A percentile compares a stretch with the other conserved stretches of the same genome.
phyloP scores from a whole-genome alignment of 176 grass and related monocot species.

The Oryza punctata region DNA sequence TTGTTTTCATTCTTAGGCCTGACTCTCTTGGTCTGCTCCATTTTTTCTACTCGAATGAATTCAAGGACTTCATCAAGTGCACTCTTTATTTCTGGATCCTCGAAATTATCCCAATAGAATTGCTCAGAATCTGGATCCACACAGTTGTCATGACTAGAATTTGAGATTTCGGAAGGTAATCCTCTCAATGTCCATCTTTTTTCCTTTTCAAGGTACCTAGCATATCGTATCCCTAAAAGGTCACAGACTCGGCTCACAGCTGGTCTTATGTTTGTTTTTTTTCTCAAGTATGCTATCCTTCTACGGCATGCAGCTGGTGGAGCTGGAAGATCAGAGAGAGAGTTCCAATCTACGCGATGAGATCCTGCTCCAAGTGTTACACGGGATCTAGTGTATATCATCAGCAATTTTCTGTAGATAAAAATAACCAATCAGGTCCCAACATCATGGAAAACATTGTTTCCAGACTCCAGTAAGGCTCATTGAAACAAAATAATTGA shows the following conservation, averaged over 20 bases:
- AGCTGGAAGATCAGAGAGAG: constrained; percentile 84
- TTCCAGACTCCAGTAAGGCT: constrained; percentile 29
- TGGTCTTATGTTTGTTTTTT: constrained; percentile 65
- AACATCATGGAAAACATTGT: constrained; percentile 19
- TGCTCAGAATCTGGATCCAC: constrained; percentile 43
- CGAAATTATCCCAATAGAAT: constrained; percentile 81
- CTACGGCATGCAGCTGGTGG: constrained; percentile 66
- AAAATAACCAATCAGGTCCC: constrained; percentile 23
- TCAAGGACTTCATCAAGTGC: constrained; percentile 83
- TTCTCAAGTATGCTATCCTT: constrained; percentile 77
- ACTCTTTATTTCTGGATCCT: constrained; percentile 75
- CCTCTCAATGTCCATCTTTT: constrained; percentile 46
- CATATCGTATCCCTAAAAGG: constrained; percentile 71
- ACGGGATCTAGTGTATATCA: constrained; percentile 74
- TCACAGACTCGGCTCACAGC: constrained; percentile 68
- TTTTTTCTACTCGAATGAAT: constrained; percentile 67
- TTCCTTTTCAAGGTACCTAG: constrained; percentile 52
- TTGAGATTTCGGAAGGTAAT: constrained; percentile 39
- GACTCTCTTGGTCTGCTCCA: constrained; percentile 60
- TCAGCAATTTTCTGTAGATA: constrained; percentile 72
- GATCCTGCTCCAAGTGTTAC: constrained; percentile 72
- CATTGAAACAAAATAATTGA: constrained; percentile 22
- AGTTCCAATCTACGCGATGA: constrained; percentile 77
- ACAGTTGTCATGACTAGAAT: constrained; percentile 36
- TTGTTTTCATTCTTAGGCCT: constrained; percentile 38